Evolutionary conservation across 768 basidiomycete genomes (phyloP), one percentile per base, ranked within the genome.

Genomic region (Flagelloscypha sp.): DNA sequence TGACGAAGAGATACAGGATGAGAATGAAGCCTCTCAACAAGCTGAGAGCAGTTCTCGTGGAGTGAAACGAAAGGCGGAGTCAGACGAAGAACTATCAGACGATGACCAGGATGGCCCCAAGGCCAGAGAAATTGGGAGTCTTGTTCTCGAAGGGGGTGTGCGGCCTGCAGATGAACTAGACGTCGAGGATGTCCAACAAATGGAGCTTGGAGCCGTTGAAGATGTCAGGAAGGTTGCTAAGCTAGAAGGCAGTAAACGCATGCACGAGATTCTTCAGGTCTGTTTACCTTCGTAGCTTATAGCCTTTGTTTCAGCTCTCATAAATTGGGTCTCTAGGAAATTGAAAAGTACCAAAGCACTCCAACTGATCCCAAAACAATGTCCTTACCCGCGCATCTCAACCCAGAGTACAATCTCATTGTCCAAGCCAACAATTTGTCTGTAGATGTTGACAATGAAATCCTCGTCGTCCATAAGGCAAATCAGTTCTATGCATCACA

Each of bases 361-460:
- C 90, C 92, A 1, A 84, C 83, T 22, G 72, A 85, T 4, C 72
- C 78, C 18, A 81, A 87, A 43, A 73, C 79, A 24, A 85, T 89
- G 67, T 68, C 79, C 2, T 63, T 83, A 22, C 82, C 83, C 16
- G 80, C 86, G 2, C 85, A 89, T 53, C 70, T 90, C 42, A 93
- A 94, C 53, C 87, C 90, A 1, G 95, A 99, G 58, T 99, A 99
- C 63, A 78, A 82, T 43, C 68, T 98, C 42, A 98, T 98, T 49
- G 95, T 99, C 4, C 81, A 90, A 48, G 89, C 95, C 17, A 99
- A 99, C 65, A 99, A 99, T 58, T 66, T 98, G 39, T 89, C 92
- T 2, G 95, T 99, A 27, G 95, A 99, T 49, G 80, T 98, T 5
- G 95, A 99, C 61, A 99, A 99, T 48, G 95, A 99, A 58, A 88